Conservation (phyloP, 1,284 basidiomycete genomes). For the Boletellus deceptivus region DNA sequence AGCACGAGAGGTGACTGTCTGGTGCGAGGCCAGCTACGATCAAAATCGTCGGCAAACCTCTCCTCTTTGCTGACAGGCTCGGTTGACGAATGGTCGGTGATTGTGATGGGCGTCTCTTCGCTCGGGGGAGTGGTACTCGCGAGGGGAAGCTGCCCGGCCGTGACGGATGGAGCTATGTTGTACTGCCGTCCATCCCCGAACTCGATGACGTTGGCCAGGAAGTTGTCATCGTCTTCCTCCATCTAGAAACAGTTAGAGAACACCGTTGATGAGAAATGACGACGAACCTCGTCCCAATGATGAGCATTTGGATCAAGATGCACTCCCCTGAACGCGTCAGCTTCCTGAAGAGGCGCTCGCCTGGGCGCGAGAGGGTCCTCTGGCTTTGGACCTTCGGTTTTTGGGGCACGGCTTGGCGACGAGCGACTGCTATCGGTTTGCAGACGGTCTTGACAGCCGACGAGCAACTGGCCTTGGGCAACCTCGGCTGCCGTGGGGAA, state of each 20-base stretch:
- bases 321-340: conserved; percentile 89
- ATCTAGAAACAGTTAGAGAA: conserved; percentile 44
- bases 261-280: background rate
- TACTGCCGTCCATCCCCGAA: conserved; percentile 91
- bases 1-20: conserved; percentile 43
- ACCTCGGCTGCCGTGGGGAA: conserved; percentile 95
- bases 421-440: conserved; percentile 11
- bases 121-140: conserved; percentile 14
- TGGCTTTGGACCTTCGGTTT: conserved; percentile 34
- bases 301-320: conserved; percentile 90
- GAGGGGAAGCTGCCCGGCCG: conserved; percentile 22
- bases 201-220: conserved; percentile 85
- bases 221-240: conserved; percentile 90
- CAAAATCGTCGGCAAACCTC: conserved; percentile 85
- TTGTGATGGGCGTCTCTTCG: conserved; percentile 19
- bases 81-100: conserved; percentile 19
- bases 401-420: conserved; percentile 19
- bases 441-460: background rate
- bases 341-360: conserved; percentile 68
- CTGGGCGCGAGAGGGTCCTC: conserved; percentile 34
- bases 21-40: conserved; percentile 86
- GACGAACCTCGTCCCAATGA: conserved; percentile 92
- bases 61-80: conserved; percentile 65
- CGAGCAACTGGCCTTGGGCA: conserved; percentile 59
- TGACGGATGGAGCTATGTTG: conserved; percentile 60